Conservation (phyloP, 2,329 filamentous ascomycete genomes). For the Hymenoscyphus occultus region DNA sequence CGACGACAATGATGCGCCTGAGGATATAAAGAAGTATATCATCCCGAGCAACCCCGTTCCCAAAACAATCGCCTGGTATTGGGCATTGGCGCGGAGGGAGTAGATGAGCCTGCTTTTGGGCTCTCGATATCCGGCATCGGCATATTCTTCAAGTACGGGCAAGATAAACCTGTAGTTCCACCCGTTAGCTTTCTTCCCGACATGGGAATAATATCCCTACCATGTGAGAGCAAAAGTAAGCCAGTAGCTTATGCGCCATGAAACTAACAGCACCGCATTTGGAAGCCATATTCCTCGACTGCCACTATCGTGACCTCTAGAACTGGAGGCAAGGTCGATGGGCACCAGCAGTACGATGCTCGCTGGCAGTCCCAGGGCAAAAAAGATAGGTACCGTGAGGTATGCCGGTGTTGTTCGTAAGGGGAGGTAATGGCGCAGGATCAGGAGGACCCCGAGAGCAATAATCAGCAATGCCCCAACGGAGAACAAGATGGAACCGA, state of each 20-base stretch:
- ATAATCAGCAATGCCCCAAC: slow-evolving; percentile 69
- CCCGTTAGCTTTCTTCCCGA: slow-evolving; percentile 4
- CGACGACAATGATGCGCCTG: slow-evolving; percentile 67
- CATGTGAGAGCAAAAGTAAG: slow-evolving; percentile 92
- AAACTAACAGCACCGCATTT: slow-evolving; percentile 72
- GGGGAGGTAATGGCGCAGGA: slow-evolving; percentile 86
- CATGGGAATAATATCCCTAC: slow-evolving; percentile 46
- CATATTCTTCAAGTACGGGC: slow-evolving; percentile 89
- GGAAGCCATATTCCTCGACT: slow-evolving; percentile 85
- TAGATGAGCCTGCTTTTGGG: slow-evolving; percentile 77
- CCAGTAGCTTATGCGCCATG: slow-evolving; percentile 97
- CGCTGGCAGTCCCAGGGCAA: slow-evolving; percentile 89
- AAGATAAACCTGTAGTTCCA: slow-evolving; percentile 70
- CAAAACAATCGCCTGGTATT: slow-evolving; percentile 81
- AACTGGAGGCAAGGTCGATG: slow-evolving; percentile 89
- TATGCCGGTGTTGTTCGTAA: slow-evolving; percentile 88
- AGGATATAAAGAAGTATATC: slow-evolving; percentile 78
- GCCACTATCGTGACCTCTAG: slow-evolving; percentile 66
- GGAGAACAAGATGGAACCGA: slow-evolving; percentile 79
- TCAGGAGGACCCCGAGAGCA: slow-evolving; percentile 72
- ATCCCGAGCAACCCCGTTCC: slow-evolving; percentile 67
- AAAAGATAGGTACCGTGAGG: slow-evolving; percentile 87
- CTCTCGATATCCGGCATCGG: slow-evolving; percentile 89
- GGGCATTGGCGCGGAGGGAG: slow-evolving; percentile 80
- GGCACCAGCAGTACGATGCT: slow-evolving; percentile 90